A percentile compares a stretch with the other conserved stretches of the same genome.
Evolutionary conservation across 768 basidiomycete genomes (phyloP).

Genomic region (Mrakia gelida): DNA sequence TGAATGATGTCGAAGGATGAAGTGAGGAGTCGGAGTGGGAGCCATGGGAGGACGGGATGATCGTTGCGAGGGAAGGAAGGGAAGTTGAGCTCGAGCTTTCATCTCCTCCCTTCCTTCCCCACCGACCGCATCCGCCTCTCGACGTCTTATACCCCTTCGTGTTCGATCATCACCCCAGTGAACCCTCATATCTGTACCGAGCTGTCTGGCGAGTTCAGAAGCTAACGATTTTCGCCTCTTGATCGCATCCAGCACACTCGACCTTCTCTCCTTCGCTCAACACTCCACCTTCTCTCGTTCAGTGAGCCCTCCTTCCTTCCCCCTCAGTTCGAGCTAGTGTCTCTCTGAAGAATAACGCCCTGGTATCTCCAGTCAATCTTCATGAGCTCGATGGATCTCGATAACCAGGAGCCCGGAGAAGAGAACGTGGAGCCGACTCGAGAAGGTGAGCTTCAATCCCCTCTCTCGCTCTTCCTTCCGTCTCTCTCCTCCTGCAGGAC

Average conservation of each 20-base stretch:
- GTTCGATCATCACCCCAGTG: neutral
- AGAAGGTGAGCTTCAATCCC: too few relatives aligned
- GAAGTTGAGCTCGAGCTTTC: constrained; percentile 6
- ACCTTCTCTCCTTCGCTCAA: too few relatives aligned
- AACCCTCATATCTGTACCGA: neutral
- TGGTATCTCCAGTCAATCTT: too few relatives aligned
- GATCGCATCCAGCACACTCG: too few relatives aligned
- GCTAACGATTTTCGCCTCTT: neutral
- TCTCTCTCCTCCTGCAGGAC: neutral
- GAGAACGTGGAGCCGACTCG: too few relatives aligned
- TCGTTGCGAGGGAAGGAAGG: neutral
- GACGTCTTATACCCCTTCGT: neutral
- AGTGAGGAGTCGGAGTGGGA: constrained; percentile 52
- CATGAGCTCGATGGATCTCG: too few relatives aligned
- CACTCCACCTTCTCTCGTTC: too few relatives aligned
- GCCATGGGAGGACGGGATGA: constrained; percentile 8
- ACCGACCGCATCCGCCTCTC: neutral
- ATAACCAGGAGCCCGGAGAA: too few relatives aligned
- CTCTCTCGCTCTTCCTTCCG: too few relatives aligned
- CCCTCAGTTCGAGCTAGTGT: too few relatives aligned
- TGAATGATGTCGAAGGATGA: constrained; percentile 69
- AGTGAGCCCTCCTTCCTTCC: too few relatives aligned
- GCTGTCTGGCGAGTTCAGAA: neutral
- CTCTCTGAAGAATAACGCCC: too few relatives aligned
- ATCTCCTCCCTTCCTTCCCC: neutral